These are phyloP conservation scores for Neckera pumila DNA, from an alignment of 225 moss, liverwort and hornwort species.

Conservation along the genomic window DNA sequence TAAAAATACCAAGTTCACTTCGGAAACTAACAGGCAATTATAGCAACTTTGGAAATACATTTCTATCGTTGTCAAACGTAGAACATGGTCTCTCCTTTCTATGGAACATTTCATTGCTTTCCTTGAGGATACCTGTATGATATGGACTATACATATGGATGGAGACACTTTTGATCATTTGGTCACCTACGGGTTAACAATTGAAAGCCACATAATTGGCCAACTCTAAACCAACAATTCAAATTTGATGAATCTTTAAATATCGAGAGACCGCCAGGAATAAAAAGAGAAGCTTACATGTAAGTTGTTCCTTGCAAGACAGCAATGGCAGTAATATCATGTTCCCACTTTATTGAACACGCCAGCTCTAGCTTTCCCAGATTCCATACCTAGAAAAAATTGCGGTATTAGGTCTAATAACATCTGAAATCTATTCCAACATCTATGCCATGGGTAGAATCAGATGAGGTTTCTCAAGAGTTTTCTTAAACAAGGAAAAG, in stretches of 20 bases:
- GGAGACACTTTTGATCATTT: background rate
- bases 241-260: background rate
- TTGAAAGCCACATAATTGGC: background rate
- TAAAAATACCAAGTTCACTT: background rate
- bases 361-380: slow-evolving; percentile 56
- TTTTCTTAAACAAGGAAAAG: background rate
- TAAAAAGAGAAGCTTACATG: slow-evolving; percentile 42
- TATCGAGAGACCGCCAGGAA: background rate
- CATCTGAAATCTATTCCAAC: background rate
- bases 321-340: slow-evolving; percentile 61
- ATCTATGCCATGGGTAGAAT: background rate
- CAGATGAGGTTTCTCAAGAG: background rate
- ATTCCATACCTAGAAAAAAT: slow-evolving; percentile 64
- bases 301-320: slow-evolving; percentile 77
- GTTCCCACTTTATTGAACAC: slow-evolving; percentile 59
- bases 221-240: background rate
- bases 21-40: background rate
- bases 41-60: background rate
- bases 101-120: background rate
- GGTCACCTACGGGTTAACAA: background rate
- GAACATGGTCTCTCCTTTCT: background rate
- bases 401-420: background rate
- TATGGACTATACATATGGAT: background rate
- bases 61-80: background rate
- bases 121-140: background rate